Base-by-base conservation (phyloP, 805 yeast species). In the Monosporozyma yasuniensis region DNA sequence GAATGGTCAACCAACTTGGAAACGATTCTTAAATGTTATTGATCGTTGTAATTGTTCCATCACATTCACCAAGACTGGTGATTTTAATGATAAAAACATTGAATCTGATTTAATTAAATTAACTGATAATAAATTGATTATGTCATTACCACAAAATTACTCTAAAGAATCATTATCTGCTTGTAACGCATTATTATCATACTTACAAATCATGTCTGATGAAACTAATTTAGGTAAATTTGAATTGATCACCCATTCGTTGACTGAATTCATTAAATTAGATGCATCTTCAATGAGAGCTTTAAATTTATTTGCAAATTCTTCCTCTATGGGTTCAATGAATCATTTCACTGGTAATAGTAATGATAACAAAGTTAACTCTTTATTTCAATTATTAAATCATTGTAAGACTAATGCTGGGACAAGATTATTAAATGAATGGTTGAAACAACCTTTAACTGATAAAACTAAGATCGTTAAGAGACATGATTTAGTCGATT, bases 361-460 rank as follows among this genome's bases (percentile, higher is more conserved):
- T 30, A 55, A 53, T 21, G 52, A 59, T 35, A 61, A 71, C 3
- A 71, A 72, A 57, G 75, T 78, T 53, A 65, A 80, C 0, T 84
- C 95, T 9, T 68, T 93, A 41, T 90, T 79, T 63, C 96, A 95
- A 23, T 73, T 93, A 42, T 71, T 93, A 58, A 91, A 93, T 71
- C 80, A 83, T 57, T 91, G 98, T 72, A 88, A 86, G 59, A 84
- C 95, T 3, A 75, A 80, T 2, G 88, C 93, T n/a, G 99, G 99
- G 7, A 72, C 91, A 1, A 76, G 98, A 55, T 68, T 90, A 47
- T 74, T 93, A 23, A 82, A 93, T 14, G 96, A 88, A 61, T 93
- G 99, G 99, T 74, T 93, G 53, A 93, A 91, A 61, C 99, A 93
- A 67, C 99, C 99, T 0, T 73, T 93, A 46, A 82, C 95, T 48